These are phyloP conservation scores for Breviolum minutum DNA, from an alignment of 73 alveolate genomes.

Conservation along the genomic window DNA sequence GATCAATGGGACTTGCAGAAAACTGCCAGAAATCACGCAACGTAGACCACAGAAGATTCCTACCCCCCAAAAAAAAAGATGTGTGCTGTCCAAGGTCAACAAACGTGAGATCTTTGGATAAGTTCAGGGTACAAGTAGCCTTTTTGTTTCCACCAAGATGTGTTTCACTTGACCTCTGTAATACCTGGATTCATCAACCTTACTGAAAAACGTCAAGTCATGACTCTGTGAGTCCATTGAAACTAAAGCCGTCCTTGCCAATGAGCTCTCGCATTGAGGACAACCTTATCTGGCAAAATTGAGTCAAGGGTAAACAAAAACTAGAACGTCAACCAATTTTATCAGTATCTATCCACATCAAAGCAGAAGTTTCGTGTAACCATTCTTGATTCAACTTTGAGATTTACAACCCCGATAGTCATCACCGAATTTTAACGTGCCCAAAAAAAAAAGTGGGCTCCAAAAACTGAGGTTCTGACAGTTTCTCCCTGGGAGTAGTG, in stretches of 20 bases:
- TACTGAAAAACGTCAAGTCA: no score
- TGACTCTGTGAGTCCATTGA: no score
- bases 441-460: neutral
- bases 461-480: neutral
- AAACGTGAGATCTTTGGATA: neutral
- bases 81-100: no score
- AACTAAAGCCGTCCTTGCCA: constrained; percentile 15
- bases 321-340: neutral
- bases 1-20: constrained; percentile 20
- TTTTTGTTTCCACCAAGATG: neutral
- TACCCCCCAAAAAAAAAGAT: neutral
- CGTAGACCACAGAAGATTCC: constrained; percentile 37
- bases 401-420: neutral
- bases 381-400: neutral
- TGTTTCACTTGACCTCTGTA: neutral
- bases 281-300: neutral
- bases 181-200: no score
- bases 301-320: neutral
- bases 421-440: neutral
- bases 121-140: neutral
- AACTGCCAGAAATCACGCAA: constrained; percentile 19
- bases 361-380: no score
- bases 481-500: constrained; percentile 29
- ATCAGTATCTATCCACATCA: neutral
- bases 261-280: constrained; percentile 47